Conservation (phyloP, 2,329 filamentous ascomycete species). For the Claviceps fusiformis region DNA sequence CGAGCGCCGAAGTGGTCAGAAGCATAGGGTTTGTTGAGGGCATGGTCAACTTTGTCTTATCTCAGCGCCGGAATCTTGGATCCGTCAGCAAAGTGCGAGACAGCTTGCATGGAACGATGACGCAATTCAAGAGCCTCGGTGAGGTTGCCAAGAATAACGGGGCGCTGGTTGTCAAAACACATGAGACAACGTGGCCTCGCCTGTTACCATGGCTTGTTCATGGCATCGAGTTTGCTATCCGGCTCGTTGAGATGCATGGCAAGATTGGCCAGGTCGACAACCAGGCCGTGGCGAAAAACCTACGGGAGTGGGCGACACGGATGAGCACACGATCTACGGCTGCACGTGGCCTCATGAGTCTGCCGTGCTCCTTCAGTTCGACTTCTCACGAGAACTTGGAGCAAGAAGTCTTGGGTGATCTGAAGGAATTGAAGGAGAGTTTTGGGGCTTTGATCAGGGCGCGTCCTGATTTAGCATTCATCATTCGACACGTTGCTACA, state of each 20-base stretch:
- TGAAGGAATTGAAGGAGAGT: constrained; percentile 24
- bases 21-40: constrained; percentile 82
- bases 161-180: constrained; percentile 9
- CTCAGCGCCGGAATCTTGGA: constrained; percentile 42
- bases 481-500: constrained; percentile 49
- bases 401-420: constrained; percentile 19
- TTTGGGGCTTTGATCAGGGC: constrained; percentile 24
- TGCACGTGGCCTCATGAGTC: constrained; percentile 27
- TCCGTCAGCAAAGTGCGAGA: constrained; percentile 23
- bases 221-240: constrained; percentile 48
- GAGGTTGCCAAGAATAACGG: constrained; percentile 12
- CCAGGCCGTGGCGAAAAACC: constrained; percentile 25
- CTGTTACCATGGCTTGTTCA: constrained; percentile 49
- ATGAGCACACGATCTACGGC: constrained; percentile 30
- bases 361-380: constrained; percentile 40
- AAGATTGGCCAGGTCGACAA: constrained; percentile 46
- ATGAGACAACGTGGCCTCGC: constrained; percentile 13
- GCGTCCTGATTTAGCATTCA: constrained; percentile 48
- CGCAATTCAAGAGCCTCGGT: constrained; percentile 23
- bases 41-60: constrained; percentile 51
- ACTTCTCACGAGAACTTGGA: constrained; percentile 20
- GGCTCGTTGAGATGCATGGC: constrained; percentile 52
- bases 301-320: constrained; percentile 36
- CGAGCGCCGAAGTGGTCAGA: constrained; percentile 61
- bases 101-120: constrained; percentile 24